phyloP scores from a whole-genome alignment of 441 rosid genomes.

The Populus tomentosa region DNA sequence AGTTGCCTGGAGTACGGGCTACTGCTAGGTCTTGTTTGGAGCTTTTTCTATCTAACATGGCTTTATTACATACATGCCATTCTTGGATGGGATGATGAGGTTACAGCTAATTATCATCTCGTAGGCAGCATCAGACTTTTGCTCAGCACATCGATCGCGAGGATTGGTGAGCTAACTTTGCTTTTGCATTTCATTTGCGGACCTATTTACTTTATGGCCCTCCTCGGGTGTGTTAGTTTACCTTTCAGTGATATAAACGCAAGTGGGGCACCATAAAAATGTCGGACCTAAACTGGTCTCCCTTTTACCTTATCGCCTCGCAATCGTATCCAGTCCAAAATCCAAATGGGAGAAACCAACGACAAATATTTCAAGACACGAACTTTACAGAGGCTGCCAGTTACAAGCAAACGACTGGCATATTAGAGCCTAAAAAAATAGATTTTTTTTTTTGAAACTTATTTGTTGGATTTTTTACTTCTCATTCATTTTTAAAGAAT shows the following conservation, averaged over 20 bases:
- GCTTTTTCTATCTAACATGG: not conserved
- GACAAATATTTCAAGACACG: too few relatives aligned
- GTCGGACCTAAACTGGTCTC: too few relatives aligned
- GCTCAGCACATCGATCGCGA: not conserved
- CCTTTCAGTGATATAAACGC: too few relatives aligned
- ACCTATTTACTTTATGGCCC: not conserved
- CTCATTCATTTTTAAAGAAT: too few relatives aligned
- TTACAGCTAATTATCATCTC: not conserved
- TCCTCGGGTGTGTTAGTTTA: too few relatives aligned
- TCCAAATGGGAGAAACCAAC: too few relatives aligned
- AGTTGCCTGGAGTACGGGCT: not conserved
- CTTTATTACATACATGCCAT: not conserved
- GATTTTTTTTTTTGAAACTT: too few relatives aligned
- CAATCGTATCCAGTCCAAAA: too few relatives aligned
- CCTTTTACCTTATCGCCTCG: too few relatives aligned
- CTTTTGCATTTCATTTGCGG: not conserved
- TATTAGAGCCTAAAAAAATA: fast-evolving
- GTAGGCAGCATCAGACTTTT: not conserved
- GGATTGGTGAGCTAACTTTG: not conserved
- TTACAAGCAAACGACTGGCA: not conserved
- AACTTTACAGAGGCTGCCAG: not conserved
- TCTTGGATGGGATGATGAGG: not conserved
- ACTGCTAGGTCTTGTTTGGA: not conserved
- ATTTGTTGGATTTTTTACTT: too few relatives aligned
- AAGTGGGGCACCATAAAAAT: too few relatives aligned